phyloP scores from a whole-genome alignment of 225 moss, liverwort and hornwort genomes.

The Lunularia cruciata region DNA sequence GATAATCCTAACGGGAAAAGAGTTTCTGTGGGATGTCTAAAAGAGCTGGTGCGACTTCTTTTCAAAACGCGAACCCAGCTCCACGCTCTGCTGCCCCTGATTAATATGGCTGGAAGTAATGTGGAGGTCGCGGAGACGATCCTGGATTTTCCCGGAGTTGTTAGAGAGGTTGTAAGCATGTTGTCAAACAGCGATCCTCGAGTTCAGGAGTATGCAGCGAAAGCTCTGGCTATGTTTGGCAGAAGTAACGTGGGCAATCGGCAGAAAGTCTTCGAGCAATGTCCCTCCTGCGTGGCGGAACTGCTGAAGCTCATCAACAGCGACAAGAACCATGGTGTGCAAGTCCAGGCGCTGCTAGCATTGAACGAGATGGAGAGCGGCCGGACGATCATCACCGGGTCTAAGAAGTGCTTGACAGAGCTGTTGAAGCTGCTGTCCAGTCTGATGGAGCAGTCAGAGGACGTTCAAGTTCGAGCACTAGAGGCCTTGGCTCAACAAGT shows the following conservation, averaged over 20 bases:
- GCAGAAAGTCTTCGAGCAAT: conserved; percentile 14
- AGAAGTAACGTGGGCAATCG: conserved; percentile 13
- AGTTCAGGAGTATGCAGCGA: conserved; percentile 17
- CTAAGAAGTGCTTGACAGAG: conserved; percentile 14
- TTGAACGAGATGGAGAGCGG: conserved; percentile 26
- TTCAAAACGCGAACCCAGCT: conserved; percentile 13
- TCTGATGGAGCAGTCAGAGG: conserved; percentile 13
- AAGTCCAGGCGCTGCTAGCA: conserved; percentile 19
- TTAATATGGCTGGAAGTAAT: conserved; percentile 14
- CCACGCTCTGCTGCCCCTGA: conserved; percentile 14
- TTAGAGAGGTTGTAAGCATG: conserved; percentile 5
- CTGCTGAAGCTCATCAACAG: conserved; percentile 19
- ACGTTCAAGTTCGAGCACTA: conserved; percentile 19
- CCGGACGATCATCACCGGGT: conserved; percentile 12
- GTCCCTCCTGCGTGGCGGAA: conserved; percentile 11
- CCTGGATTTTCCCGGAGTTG: conserved; percentile 8
- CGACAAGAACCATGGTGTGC: neutral
- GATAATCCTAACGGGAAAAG: neutral
- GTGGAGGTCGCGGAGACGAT: conserved; percentile 17
- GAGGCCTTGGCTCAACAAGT: conserved; percentile 24
- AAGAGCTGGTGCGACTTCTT: conserved; percentile 16
- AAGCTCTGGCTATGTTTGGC: conserved; percentile 26
- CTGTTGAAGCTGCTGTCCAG: conserved; percentile 12
- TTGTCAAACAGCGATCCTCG: conserved; percentile 16
- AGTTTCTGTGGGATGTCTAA: neutral